These are phyloP conservation scores for Boletus subcaerulescens DNA, from an alignment of 768 basidiomycete genomes.

Conservation along the genomic window DNA sequence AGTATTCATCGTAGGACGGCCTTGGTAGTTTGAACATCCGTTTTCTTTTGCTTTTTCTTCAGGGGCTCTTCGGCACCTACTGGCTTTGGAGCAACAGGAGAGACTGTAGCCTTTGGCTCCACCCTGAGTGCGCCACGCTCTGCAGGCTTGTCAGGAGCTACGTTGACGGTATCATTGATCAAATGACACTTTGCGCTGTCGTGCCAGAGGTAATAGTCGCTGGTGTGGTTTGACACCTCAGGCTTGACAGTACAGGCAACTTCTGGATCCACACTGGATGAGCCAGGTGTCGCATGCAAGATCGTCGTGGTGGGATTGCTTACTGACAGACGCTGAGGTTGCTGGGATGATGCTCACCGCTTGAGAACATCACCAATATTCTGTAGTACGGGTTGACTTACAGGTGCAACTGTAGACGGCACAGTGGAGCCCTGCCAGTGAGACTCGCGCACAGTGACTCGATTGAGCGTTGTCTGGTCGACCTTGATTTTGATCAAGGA, in stretches of 20 bases:
- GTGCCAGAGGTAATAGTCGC: conserved; percentile 2
- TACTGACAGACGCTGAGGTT: background rate
- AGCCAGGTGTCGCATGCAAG: too few relatives aligned
- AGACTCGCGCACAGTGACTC: conserved; percentile 21
- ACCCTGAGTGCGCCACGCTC: background rate
- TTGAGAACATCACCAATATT: background rate
- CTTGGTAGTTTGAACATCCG: background rate
- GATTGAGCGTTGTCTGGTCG: background rate
- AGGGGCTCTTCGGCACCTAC: conserved; percentile 3
- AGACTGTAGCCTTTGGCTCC: background rate
- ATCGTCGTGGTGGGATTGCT: background rate
- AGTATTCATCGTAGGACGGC: too few relatives aligned
- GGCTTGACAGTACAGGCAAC: background rate
- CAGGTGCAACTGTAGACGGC: background rate
- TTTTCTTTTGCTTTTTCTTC: conserved; percentile 14
- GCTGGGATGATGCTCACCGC: background rate
- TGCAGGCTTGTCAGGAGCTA: background rate
- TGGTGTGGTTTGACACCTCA: too few relatives aligned
- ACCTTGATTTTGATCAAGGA: conserved; percentile 41
- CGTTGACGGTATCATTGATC: background rate
- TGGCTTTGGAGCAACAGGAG: background rate
- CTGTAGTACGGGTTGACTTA: conserved; percentile 5
- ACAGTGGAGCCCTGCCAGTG: conserved; percentile 2
- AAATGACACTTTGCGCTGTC: conserved; percentile 29
- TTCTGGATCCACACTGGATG: too few relatives aligned